Percentiles rank a stretch among this genome's conserved stretches.
phyloP scores from a whole-genome alignment of 2,329 filamentous ascomycete species.

The Pseudogymnoascus sp. region DNA sequence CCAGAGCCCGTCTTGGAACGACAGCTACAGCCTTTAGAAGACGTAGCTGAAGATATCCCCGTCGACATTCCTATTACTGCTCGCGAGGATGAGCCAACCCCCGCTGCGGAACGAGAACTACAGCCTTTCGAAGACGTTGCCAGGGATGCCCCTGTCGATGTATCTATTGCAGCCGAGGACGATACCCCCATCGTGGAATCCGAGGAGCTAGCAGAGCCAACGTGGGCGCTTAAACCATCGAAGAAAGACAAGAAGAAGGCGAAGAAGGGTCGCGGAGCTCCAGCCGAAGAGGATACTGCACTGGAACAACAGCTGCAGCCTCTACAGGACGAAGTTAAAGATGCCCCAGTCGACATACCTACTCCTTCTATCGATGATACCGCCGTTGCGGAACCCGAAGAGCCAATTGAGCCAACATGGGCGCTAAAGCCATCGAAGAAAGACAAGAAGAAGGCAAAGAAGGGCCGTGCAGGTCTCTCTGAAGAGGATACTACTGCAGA shows the following conservation, averaged over 20 bases:
- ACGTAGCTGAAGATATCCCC: background rate
- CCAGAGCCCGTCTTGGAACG: background rate
- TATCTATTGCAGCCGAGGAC: background rate
- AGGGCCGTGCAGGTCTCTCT: background rate
- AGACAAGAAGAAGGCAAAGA: conserved; percentile 29
- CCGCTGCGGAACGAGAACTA: conserved; percentile 11
- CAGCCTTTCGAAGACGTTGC: background rate
- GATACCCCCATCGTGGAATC: background rate
- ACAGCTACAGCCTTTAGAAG: conserved; percentile 1
- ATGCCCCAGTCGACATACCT: background rate
- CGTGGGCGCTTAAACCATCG: conserved; percentile 10
- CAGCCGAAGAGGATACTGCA: background rate
- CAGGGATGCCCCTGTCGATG: background rate
- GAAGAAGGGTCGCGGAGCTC: background rate
- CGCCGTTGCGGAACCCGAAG: background rate
- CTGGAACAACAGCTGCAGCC: background rate
- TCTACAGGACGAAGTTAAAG: background rate
- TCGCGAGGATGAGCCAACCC: background rate
- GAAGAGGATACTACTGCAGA: background rate
- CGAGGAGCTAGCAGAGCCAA: background rate
- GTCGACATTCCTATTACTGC: background rate
- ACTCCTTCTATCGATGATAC: background rate
- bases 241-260: conserved; percentile 33
- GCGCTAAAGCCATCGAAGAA: conserved; percentile 25
- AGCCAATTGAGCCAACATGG: background rate